phyloP scores from a whole-genome alignment of 768 basidiomycete species.

The Clathrus columnatus region DNA sequence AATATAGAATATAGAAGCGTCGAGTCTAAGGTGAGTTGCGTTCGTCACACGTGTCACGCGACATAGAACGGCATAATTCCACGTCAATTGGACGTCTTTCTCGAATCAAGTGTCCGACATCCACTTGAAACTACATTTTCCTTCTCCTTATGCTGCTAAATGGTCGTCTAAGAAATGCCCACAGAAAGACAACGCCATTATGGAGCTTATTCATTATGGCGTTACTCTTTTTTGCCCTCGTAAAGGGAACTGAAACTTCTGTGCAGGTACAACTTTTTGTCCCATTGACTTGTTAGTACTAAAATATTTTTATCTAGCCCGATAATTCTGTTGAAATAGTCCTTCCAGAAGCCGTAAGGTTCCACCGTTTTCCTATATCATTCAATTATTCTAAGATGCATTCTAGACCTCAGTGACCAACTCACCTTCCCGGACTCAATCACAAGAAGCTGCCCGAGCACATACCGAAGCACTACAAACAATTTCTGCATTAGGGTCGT shows the following conservation, averaged over 20 bases:
- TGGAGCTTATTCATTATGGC: background rate
- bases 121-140: background rate
- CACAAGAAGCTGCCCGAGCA: constrained; percentile 50
- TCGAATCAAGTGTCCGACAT: too few species aligned
- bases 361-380: background rate
- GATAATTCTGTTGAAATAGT: background rate
- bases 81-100: background rate
- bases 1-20: too few species aligned
- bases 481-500: constrained; percentile 53
- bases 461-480: constrained; percentile 70
- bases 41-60: too few species aligned
- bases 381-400: background rate
- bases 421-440: background rate
- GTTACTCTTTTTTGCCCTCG: background rate
- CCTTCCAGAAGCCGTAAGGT: background rate
- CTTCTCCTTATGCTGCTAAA: background rate
- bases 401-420: background rate
- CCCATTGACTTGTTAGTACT: too few species aligned
- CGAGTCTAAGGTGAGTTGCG: too few species aligned
- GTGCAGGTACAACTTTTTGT: too few species aligned
- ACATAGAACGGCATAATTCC: too few species aligned
- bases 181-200: background rate
- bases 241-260: background rate
- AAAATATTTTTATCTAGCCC: too few species aligned
- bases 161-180: background rate